Percentiles rank a stretch among this genome's conserved stretches.
These are phyloP conservation scores for Botrytis elliptica DNA, from an alignment of 2,329 filamentous ascomycete genomes.

Conservation along the genomic window DNA sequence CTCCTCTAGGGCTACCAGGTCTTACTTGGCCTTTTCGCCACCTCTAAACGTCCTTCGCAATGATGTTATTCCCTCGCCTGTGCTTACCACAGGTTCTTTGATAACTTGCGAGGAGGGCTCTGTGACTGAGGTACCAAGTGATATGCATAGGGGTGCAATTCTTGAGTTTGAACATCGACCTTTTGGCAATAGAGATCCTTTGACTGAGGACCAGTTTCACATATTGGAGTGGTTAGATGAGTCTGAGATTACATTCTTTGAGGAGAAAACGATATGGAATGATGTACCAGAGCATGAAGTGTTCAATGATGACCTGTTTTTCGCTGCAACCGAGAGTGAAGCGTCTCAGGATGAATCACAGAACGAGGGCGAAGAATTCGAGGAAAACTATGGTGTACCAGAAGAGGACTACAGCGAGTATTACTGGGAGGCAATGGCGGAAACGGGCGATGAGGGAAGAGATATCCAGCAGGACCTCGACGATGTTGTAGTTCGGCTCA, in stretches of 20 bases:
- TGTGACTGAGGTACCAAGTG: neutral
- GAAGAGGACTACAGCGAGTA: neutral
- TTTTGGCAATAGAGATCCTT: neutral
- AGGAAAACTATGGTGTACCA: neutral
- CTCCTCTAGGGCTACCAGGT: neutral
- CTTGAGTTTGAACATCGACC: neutral
- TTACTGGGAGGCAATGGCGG: neutral
- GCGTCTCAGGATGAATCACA: neutral
- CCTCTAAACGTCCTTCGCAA: neutral
- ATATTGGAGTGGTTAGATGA: neutral
- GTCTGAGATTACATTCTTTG: too few species aligned
- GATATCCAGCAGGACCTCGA: neutral
- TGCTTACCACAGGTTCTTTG: neutral
- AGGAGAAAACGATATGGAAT: neutral
- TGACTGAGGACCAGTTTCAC: neutral
- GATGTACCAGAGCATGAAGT: neutral
- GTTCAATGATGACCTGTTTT: neutral
- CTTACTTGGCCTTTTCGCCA: neutral
- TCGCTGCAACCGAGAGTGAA: neutral
- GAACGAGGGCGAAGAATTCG: neutral
- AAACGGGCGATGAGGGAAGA: neutral
- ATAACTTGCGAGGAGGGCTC: neutral
- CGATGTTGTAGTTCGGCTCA: neutral
- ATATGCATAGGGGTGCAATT: neutral
- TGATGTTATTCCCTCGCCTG: neutral